These are phyloP conservation scores for Globisporangium orthogonon DNA, from an alignment of 352 stramenopile genomes.

Conservation along the genomic window DNA sequence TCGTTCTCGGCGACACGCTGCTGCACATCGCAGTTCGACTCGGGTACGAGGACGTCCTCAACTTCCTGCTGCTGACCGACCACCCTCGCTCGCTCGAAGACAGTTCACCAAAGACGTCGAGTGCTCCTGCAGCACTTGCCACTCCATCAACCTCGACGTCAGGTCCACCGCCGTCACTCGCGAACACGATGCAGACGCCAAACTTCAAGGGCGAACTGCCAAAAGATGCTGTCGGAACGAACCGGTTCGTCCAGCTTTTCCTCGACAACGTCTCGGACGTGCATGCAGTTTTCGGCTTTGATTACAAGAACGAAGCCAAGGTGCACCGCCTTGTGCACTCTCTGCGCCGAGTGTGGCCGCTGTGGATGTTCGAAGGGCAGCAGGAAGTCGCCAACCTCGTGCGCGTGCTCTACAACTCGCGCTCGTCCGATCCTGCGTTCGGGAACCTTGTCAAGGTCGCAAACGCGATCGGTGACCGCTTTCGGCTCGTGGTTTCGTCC, in stretches of 20 bases:
- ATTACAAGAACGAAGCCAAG: constrained; percentile 52
- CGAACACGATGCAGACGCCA: constrained; percentile 40
- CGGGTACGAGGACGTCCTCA: constrained; percentile 37
- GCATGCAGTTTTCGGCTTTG: constrained; percentile 56
- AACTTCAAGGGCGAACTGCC: constrained; percentile 65
- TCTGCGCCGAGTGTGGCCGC: constrained; percentile 53
- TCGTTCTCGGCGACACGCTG: constrained; percentile 67
- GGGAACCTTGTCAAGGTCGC: constrained; percentile 57
- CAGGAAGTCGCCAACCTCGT: constrained; percentile 54
- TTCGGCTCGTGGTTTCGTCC: constrained; percentile 31
- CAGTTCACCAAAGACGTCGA: too few relatives aligned
- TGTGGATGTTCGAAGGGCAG: constrained; percentile 71
- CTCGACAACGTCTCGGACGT: constrained; percentile 51
- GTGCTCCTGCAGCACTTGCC: neutral
- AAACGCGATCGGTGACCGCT: constrained; percentile 31
- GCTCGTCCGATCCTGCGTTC: constrained; percentile 58
- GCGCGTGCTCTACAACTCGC: constrained; percentile 53
- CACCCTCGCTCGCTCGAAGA: constrained; percentile 8
- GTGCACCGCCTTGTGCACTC: constrained; percentile 53
- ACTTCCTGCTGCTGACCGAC: constrained; percentile 63
- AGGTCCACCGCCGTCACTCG: neutral
- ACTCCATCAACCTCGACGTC: neutral
- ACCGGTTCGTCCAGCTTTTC: constrained; percentile 34
- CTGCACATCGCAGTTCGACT: constrained; percentile 65
- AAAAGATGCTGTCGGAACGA: constrained; percentile 29